phyloP scores from a whole-genome alignment of 352 stramenopile species.

The Globisporangium camurandrum region DNA sequence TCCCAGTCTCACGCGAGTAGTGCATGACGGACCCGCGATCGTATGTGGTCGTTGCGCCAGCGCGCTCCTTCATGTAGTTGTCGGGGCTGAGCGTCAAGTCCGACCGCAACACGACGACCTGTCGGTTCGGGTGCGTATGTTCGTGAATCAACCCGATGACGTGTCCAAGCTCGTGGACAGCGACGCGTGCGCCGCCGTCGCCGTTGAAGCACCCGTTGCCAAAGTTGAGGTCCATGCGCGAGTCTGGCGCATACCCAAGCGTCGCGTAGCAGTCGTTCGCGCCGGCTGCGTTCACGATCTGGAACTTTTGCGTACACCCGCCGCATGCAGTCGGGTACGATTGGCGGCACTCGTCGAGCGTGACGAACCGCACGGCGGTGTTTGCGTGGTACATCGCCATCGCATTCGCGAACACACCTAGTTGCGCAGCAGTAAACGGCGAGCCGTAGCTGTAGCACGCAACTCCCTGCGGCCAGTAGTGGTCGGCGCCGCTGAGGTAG shows the following conservation, averaged over 20 bases:
- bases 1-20: conserved; percentile 28
- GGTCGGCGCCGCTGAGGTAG: conserved; percentile 19
- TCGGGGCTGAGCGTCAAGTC: conserved; percentile 35
- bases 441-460: conserved; percentile 26
- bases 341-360: conserved; percentile 19
- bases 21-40: conserved; percentile 38
- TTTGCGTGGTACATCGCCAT: conserved; percentile 30
- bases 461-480: conserved; percentile 33
- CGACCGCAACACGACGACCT: conserved; percentile 32
- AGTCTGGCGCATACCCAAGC: conserved; percentile 28
- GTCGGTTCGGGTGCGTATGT: conserved; percentile 36
- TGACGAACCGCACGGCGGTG: conserved; percentile 28
- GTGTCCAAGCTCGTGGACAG: conserved; percentile 37
- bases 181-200: conserved; percentile 27
- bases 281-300: conserved; percentile 21
- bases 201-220: conserved; percentile 30
- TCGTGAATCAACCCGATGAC: conserved; percentile 36
- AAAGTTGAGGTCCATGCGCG: conserved; percentile 40
- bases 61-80: conserved; percentile 38
- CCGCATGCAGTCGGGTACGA: conserved; percentile 27
- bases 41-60: conserved; percentile 20
- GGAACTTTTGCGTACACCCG: conserved; percentile 26
- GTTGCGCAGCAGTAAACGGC: conserved; percentile 22
- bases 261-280: conserved; percentile 31
- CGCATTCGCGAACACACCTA: conserved; percentile 22